Conservation (phyloP, 148 eudicot genomes). For the Vaccinium myrtillus region DNA sequence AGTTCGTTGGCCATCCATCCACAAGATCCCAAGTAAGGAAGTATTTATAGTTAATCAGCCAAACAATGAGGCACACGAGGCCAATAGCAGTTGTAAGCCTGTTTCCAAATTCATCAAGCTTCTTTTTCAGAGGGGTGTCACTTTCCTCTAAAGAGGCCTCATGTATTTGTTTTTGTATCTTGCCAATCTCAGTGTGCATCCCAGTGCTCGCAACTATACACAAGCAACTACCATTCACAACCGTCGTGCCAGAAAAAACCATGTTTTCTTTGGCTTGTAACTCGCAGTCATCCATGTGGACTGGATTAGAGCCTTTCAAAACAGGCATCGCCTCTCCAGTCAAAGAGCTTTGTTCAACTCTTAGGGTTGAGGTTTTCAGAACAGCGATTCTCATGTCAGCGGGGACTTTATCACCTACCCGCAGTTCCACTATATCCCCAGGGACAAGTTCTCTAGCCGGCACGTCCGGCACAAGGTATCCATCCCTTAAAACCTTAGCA, state of each 20-base stretch:
- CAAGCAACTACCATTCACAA: slow-evolving; percentile 67
- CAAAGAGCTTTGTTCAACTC: slow-evolving; percentile 81
- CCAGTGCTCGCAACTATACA: slow-evolving; percentile 64
- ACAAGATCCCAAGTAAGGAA: slow-evolving; percentile 76
- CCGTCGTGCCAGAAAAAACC: slow-evolving; percentile 86
- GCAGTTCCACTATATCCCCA: slow-evolving; percentile 75
- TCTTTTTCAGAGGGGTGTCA: slow-evolving; percentile 74
- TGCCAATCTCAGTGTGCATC: slow-evolving; percentile 72
- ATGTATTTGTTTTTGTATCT: slow-evolving; percentile 71
- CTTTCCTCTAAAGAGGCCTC: slow-evolving; percentile 74
- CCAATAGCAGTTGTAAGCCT: slow-evolving; percentile 67
- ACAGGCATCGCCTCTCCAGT: slow-evolving; percentile 90
- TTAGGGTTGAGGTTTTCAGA: slow-evolving; percentile 65
- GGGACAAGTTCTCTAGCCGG: slow-evolving; percentile 84
- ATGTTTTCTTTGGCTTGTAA: slow-evolving; percentile 77
- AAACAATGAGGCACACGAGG: slow-evolving; percentile 61
- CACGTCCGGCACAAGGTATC: slow-evolving; percentile 59
- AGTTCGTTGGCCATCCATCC: slow-evolving; percentile 68
- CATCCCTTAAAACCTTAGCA: slow-evolving; percentile 61
- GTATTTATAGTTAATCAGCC: slow-evolving; percentile 71
- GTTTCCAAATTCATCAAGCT: slow-evolving; percentile 76
- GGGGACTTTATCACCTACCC: slow-evolving; percentile 83
- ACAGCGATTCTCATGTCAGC: slow-evolving; percentile 73
- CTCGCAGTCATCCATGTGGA: slow-evolving; percentile 62
- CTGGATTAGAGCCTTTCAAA: slow-evolving; percentile 42